These are phyloP conservation scores for Ganoderma lucidum DNA, from an alignment of 1,284 basidiomycete species.

Conservation along the genomic window DNA sequence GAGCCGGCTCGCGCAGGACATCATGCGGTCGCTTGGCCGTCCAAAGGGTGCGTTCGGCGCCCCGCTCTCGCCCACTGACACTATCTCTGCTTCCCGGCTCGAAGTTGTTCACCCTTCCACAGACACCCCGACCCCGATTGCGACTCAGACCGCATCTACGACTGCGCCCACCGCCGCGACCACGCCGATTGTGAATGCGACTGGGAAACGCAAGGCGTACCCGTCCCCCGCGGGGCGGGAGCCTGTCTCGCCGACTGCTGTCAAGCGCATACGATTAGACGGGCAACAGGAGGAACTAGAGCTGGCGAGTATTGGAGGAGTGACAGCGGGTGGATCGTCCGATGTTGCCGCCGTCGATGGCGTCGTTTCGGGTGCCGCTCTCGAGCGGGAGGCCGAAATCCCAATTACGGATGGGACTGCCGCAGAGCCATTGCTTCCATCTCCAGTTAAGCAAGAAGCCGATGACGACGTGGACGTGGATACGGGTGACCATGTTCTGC, in stretches of 20 bases:
- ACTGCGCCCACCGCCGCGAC: constrained; percentile 3
- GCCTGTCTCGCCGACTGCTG: constrained; percentile 6
- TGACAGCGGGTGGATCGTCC: background rate
- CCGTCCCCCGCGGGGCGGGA: background rate
- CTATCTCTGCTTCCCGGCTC: background rate
- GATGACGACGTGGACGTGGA: background rate
- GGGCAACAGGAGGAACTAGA: constrained; percentile 11
- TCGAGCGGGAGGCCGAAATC: background rate
- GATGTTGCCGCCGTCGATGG: background rate
- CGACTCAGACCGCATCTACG: background rate
- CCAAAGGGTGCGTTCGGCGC: constrained; percentile 26
- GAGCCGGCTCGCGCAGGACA: constrained; percentile 51
- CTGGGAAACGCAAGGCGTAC: constrained; percentile 22
- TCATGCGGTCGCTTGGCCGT: constrained; percentile 49
- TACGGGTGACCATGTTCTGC: background rate
- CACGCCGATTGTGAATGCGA: constrained; percentile 3
- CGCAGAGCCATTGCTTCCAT: background rate
- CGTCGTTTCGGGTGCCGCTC: background rate
- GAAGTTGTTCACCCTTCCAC: constrained; percentile 4
- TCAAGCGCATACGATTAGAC: constrained; percentile 17
- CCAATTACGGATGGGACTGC: background rate
- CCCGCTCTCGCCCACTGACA: constrained; percentile 7
- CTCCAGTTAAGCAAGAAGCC: too few species aligned
- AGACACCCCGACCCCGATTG: background rate
- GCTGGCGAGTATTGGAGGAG: background rate